Evolutionary conservation across 1,284 basidiomycete species (phyloP), one percentile per base, ranked within the genome.

Genomic region (Naganishia cerealis): DNA sequence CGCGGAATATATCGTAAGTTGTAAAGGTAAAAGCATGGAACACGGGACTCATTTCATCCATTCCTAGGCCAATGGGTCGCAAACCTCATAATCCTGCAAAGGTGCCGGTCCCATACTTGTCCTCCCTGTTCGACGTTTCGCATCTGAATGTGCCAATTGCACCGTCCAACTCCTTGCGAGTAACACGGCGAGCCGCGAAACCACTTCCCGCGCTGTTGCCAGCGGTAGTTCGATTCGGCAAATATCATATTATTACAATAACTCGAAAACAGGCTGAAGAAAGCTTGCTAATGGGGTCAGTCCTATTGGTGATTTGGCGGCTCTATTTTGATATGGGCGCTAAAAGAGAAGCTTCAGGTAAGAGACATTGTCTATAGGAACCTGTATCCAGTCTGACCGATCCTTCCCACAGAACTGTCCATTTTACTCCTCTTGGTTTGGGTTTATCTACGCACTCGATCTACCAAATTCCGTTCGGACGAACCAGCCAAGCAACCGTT

Each of bases 271-370:
- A 73, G 12, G 77, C 76, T 57, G 79, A 81, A 67, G 72, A 77
- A 67, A 54, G 62, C 1, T 70, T 80, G 10, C 52, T 81, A 15
- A 69, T 79, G 3, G 71, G 73, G 1, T 76, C 73, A 1, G 74
- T 79, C 4, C 65, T 68, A 1, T 72, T 72, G 38, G 77, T 75
- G 0, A 72, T 78, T 9, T 72, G 68, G 61, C 73, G 72, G 46
- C 70, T 81, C 4, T 75, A 71, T 5, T 57, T 57, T 39, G 33
- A 69, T 48, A 79, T 78, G 78, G 74, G 73, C 7, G 79, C 79
- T 54, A 72, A 71, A 42, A 77, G 77, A 24, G 63, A 79, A 16
- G 78, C 77, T 7, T 76, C 75, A 67, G 79, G 79, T 80, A 59
- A 65, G 73, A 16, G 5, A 10, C 12, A 15, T 15, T n/a, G 42